phyloP scores from a whole-genome alignment of 108 stramenopile species.

The Nitzschia sp. region DNA sequence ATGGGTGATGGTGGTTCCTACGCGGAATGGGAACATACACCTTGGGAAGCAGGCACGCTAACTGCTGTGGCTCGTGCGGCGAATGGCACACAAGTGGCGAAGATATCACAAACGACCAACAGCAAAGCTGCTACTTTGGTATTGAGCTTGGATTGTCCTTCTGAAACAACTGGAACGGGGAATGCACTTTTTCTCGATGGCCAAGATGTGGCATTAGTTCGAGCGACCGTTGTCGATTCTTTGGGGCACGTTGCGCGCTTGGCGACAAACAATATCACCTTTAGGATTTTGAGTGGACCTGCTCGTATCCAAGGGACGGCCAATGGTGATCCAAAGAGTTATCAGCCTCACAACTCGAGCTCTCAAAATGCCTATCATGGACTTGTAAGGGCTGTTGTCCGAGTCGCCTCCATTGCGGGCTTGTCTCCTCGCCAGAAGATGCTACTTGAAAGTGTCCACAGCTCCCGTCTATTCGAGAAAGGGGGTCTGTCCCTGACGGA shows the following conservation, averaged over 20 bases:
- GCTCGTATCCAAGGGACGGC: constrained; percentile 31
- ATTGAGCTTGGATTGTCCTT: constrained; percentile 28
- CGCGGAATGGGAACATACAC: constrained; percentile 24
- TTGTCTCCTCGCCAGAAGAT: constrained; percentile 1
- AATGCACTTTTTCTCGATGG: constrained; percentile 35
- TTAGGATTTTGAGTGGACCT: constrained; percentile 27
- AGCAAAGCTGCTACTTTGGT: neutral
- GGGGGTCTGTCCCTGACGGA: neutral
- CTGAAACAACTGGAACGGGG: constrained; percentile 23
- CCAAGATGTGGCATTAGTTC: constrained; percentile 37
- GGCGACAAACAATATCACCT: constrained; percentile 29
- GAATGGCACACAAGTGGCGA: constrained; percentile 16
- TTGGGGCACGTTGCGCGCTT: constrained; percentile 18
- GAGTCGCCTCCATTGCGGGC: constrained; percentile 33
- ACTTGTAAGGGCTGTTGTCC: constrained; percentile 32
- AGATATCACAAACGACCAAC: constrained; percentile 6
- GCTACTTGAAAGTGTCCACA: constrained; percentile 13
- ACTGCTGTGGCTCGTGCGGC: constrained; percentile 29
- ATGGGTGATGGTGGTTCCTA: constrained; percentile 26
- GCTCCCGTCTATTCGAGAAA: neutral
- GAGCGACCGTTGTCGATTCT: constrained; percentile 33
- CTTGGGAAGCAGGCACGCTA: constrained; percentile 29
- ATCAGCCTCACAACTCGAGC: constrained; percentile 16
- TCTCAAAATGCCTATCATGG: constrained; percentile 39
- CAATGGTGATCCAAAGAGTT: constrained; percentile 37